phyloP scores from a whole-genome alignment of 2,329 filamentous ascomycete genomes.

The Esteya vermicola region DNA sequence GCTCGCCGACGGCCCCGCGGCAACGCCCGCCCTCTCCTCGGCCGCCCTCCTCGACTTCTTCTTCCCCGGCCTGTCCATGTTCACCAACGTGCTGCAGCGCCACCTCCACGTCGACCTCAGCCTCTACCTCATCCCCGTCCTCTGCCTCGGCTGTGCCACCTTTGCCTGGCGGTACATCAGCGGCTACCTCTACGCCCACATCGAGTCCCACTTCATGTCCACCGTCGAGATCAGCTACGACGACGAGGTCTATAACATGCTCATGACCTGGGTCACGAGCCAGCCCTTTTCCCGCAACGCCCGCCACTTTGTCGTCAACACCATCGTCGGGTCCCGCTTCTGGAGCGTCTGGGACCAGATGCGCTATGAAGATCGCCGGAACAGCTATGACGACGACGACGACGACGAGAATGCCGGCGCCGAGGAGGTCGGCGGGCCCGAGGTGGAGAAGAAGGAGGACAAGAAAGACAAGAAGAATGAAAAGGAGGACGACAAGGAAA shows the following conservation, averaged over 20 bases:
- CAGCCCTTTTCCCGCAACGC: constrained; percentile 47
- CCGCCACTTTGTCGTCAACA: constrained; percentile 51
- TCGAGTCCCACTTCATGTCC: constrained; percentile 46
- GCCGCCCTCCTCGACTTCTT: constrained; percentile 42
- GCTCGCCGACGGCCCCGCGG: constrained; percentile 1
- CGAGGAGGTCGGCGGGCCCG: neutral
- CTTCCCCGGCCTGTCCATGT: constrained; percentile 49
- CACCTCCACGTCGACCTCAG: constrained; percentile 49
- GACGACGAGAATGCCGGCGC: neutral
- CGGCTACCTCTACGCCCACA: constrained; percentile 28
- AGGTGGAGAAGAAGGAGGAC: constrained; percentile 7
- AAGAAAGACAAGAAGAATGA: no score
- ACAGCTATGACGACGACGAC: constrained; percentile 21
- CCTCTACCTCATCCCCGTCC: constrained; percentile 43
- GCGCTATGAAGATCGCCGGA: constrained; percentile 20
- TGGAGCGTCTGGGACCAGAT: constrained; percentile 33
- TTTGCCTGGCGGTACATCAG: constrained; percentile 39
- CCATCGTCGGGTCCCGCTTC: constrained; percentile 38
- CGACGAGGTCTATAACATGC: constrained; percentile 59
- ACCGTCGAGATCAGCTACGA: constrained; percentile 52
- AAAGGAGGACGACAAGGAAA: neutral
- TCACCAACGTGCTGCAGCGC: constrained; percentile 36
- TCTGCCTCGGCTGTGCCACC: constrained; percentile 32
- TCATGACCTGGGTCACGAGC: constrained; percentile 54
- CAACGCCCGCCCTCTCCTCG: neutral